phyloP scores from a whole-genome alignment of 345 rosid species.

The Cardamine occulta region DNA sequence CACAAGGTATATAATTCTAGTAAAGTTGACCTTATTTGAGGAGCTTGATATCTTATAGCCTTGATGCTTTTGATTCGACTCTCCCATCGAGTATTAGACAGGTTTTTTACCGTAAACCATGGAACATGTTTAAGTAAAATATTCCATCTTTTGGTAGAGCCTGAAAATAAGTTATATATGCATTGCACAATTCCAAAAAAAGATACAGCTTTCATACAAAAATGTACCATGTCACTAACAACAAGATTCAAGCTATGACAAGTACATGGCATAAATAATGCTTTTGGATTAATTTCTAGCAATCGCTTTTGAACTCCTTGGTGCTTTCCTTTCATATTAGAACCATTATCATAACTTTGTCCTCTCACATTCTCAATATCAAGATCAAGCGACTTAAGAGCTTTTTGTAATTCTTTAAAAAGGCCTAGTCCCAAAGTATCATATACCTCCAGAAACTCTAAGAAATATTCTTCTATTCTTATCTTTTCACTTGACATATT shows the following conservation, averaged over 20 bases:
- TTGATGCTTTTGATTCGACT: conserved; percentile 2
- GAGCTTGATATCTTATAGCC: conserved; percentile 6
- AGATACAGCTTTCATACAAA: background rate
- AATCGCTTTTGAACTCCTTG: background rate
- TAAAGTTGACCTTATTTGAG: background rate
- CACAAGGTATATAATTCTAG: background rate
- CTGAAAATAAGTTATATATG: background rate
- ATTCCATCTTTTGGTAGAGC: background rate
- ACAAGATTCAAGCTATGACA: conserved; percentile 15
- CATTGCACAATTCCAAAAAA: conserved; percentile 1
- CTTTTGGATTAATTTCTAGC: background rate
- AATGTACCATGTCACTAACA: conserved; percentile 10
- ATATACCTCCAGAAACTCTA: background rate
- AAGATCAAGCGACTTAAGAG: background rate
- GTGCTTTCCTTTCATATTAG: conserved; percentile 14
- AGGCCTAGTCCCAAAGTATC: background rate
- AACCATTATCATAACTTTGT: conserved; percentile 17
- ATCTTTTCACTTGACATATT: background rate
- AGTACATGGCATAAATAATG: conserved; percentile 6
- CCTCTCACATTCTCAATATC: conserved; percentile 1
- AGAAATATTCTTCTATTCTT: background rate
- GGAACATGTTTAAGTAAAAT: conserved; percentile 3
- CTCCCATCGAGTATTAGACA: conserved; percentile 12
- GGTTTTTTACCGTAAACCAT: background rate
- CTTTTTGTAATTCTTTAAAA: background rate